These are phyloP conservation scores for Gossypium gossypioides DNA, from an alignment of 441 rosid genomes.

Conservation along the genomic window DNA sequence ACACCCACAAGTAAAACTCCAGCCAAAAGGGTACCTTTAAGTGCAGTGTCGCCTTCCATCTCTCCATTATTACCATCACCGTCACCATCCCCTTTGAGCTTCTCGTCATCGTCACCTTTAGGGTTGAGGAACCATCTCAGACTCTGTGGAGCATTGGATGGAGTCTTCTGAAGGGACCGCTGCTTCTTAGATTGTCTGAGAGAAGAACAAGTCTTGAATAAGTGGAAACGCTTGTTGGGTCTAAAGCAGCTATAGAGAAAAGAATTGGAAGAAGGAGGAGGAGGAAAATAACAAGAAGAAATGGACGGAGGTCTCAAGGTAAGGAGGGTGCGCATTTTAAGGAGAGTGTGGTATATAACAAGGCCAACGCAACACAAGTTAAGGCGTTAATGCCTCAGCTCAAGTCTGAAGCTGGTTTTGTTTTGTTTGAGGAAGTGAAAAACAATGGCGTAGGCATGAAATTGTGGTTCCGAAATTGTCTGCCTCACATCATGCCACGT, in stretches of 20 bases:
- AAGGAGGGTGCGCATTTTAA: not conserved
- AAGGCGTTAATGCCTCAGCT: not conserved
- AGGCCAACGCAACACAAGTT: not conserved
- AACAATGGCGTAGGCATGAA: not conserved
- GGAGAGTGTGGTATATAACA: not conserved
- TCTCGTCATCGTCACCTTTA: constrained; percentile 32
- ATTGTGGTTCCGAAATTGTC: not conserved
- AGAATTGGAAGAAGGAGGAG: not conserved
- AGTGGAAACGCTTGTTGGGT: constrained; percentile 64
- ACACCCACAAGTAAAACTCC: constrained; percentile 72
- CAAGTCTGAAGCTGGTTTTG: not conserved
- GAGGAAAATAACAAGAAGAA: not conserved
- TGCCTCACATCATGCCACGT: not conserved
- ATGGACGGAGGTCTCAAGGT: not conserved
- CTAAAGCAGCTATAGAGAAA: constrained; percentile 37
- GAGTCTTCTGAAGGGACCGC: constrained; percentile 41
- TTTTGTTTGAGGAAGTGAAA: not conserved
- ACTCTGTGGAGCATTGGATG: constrained; percentile 53
- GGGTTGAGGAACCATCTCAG: constrained; percentile 63
- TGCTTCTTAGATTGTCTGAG: constrained; percentile 62
- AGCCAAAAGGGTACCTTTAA: constrained; percentile 76
- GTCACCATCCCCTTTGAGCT: constrained; percentile 11
- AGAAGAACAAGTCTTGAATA: constrained; percentile 65
- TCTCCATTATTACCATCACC: constrained; percentile 21
- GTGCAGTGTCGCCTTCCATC: constrained; percentile 49